A percentile compares a stretch with the other conserved stretches of the same genome.
Conservation (phyloP, 768 basidiomycete species). For the Boletus rufocinnamomeus region DNA sequence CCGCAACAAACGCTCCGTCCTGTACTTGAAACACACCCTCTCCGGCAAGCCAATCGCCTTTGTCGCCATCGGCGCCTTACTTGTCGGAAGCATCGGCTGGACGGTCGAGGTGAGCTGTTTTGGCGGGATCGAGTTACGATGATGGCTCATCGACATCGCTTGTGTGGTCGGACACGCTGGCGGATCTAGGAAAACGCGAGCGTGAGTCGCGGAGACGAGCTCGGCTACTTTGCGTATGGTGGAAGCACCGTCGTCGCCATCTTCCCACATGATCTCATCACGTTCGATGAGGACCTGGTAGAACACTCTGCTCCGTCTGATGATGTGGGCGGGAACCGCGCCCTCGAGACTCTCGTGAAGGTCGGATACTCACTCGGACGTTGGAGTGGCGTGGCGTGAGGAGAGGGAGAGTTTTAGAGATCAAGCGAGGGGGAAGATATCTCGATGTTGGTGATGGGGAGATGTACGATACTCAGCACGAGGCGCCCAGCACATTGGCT, state of each 20-base stretch:
- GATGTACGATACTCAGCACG: not conserved
- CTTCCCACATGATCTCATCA: slow-evolving; percentile 53
- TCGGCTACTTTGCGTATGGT: slow-evolving; percentile 72
- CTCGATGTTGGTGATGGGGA: not conserved
- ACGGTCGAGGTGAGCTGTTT: slow-evolving; percentile 39
- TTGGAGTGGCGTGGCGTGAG: slow-evolving; percentile 20
- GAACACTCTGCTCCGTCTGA: slow-evolving; percentile 44
- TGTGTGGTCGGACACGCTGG: not conserved
- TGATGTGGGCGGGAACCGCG: slow-evolving; percentile 23
- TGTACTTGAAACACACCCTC: slow-evolving; percentile 49
- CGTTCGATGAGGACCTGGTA: slow-evolving; percentile 66
- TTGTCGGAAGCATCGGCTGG: slow-evolving; percentile 76
- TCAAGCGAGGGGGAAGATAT: not conserved
- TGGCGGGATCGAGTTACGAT: not conserved
- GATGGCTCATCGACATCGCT: slow-evolving; percentile 4
- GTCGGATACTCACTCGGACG: slow-evolving; percentile 35
- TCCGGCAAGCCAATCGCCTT: slow-evolving; percentile 58
- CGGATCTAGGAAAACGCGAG: slow-evolving; percentile 41
- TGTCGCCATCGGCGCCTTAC: slow-evolving; percentile 78
- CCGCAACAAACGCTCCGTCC: slow-evolving; percentile 58
- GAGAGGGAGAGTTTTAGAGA: too few relatives aligned
- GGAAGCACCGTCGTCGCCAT: slow-evolving; percentile 70
- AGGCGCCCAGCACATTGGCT: not conserved
- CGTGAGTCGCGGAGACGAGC: slow-evolving; percentile 65
- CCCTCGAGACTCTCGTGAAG: slow-evolving; percentile 69